These are phyloP conservation scores for Apiospora sp. DNA, from an alignment of 2,329 filamentous ascomycete species.

Conservation along the genomic window DNA sequence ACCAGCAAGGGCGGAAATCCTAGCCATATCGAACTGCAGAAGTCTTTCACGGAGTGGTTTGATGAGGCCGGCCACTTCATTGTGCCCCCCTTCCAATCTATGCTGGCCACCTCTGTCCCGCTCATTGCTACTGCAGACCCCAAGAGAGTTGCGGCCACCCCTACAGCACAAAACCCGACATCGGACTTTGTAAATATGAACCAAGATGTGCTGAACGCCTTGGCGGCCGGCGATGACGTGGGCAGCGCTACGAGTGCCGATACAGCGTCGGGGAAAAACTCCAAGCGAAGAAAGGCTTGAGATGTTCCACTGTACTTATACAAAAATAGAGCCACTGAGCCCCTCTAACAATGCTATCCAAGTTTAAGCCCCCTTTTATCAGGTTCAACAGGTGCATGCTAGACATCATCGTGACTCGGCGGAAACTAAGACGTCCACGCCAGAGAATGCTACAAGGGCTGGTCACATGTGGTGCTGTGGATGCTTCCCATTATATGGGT, in stretches of 20 bases:
- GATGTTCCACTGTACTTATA: not conserved
- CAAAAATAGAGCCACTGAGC: not conserved
- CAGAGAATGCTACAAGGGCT: not conserved
- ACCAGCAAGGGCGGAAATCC: constrained; percentile 46
- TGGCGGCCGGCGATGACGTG: constrained; percentile 38
- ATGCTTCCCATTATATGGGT: not conserved
- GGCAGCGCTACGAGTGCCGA: constrained; percentile 35
- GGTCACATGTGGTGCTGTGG: not conserved
- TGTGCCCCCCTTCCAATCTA: constrained; percentile 78
- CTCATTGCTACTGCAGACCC: constrained; percentile 72
- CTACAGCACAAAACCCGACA: not conserved
- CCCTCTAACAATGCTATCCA: not conserved
- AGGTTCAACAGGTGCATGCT: not conserved
- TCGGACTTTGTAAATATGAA: constrained; percentile 48
- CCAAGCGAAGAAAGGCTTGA: constrained; percentile 45
- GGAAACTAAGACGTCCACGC: not conserved
- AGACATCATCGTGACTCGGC: not conserved
- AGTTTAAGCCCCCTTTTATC: not conserved
- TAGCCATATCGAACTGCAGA: constrained; percentile 61
- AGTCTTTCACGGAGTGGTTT: constrained; percentile 79
- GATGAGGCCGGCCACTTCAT: constrained; percentile 77
- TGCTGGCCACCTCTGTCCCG: constrained; percentile 74
- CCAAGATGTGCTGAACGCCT: constrained; percentile 58
- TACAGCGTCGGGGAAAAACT: constrained; percentile 38
- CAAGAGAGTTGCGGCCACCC: constrained; percentile 55